phyloP scores from a whole-genome alignment of 139 green algal genomes.

The Tetradesmus lagerheimii region DNA sequence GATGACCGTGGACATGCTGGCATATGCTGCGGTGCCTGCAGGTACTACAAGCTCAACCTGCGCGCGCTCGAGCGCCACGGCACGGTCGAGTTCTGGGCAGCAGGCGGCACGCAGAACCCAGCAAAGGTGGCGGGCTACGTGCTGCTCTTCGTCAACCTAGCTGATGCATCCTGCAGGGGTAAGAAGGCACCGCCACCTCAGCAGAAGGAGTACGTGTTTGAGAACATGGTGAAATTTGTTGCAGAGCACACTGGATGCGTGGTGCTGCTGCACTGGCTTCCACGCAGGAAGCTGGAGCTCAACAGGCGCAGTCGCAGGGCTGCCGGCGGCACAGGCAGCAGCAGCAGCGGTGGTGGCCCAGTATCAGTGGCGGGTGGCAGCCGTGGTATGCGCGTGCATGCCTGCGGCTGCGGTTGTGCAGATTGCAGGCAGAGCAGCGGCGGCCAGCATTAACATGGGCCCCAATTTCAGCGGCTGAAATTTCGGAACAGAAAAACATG shows the following conservation, averaged over 20 bases:
- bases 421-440: not conserved
- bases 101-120: constrained; percentile 13
- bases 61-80: constrained; percentile 34
- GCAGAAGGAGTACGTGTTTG: constrained; percentile 26
- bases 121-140: constrained; percentile 38
- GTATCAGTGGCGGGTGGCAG: not conserved
- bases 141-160: constrained; percentile 37
- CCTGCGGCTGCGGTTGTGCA: not conserved
- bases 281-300: constrained; percentile 1
- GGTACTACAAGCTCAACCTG: constrained; percentile 50
- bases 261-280: constrained; percentile 30
- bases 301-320: not conserved
- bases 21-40: too few species aligned
- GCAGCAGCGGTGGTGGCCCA: not conserved
- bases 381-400: not conserved
- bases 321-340: not conserved
- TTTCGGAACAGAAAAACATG: too few species aligned
- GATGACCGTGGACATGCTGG: too few species aligned
- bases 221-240: constrained; percentile 29
- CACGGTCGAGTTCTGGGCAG: constrained; percentile 42
- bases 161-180: not conserved
- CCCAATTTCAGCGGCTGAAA: too few species aligned
- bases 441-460: too few species aligned
- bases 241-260: not conserved
- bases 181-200: not conserved